Evolutionary conservation across 805 yeast species (phyloP).

Genomic region (Candida piceae): DNA sequence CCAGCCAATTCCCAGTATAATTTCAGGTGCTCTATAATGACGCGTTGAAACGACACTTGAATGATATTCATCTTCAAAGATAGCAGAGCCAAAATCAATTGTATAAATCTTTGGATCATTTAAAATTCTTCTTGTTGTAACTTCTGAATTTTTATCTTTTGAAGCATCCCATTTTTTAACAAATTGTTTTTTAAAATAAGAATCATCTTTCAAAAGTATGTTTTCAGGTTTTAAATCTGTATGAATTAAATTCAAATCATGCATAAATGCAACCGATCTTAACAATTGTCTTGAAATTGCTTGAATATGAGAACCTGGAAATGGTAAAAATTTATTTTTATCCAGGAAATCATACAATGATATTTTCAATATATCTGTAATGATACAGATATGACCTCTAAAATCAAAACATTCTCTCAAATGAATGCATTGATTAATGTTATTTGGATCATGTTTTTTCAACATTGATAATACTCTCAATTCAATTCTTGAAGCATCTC

Average conservation of each 20-base stretch:
- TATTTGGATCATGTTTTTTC: constrained; percentile 63
- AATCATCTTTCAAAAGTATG: constrained; percentile 60
- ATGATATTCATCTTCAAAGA: constrained; percentile 91
- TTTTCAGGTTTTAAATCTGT: constrained; percentile 98
- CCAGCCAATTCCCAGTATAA: constrained; percentile 94
- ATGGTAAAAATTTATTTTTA: constrained; percentile 76
- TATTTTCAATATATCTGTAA: constrained; percentile 80
- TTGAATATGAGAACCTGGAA: constrained; percentile 91
- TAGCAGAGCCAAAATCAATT: constrained; percentile 96
- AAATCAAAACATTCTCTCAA: constrained; percentile 87
- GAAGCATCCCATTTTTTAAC: constrained; percentile 18
- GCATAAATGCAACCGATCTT: constrained; percentile 81
- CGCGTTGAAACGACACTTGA: constrained; percentile 88
- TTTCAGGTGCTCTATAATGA: constrained; percentile 96
- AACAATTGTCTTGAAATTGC: constrained; percentile 82
- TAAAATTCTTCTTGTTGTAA: constrained; percentile 40
- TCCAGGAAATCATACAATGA: constrained; percentile 89
- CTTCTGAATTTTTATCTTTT: constrained; percentile 3
- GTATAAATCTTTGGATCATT: constrained; percentile 78
- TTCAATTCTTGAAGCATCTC: constrained; percentile 94
- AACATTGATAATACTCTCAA: constrained; percentile 73
- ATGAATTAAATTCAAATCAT: constrained; percentile 85
- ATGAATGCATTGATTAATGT: constrained; percentile 74
- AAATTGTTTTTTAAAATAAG: constrained; percentile 35
- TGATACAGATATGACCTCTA: constrained; percentile 89